phyloP scores from a whole-genome alignment of 2,329 filamentous ascomycete species.

The Aspergillus viridinutans region DNA sequence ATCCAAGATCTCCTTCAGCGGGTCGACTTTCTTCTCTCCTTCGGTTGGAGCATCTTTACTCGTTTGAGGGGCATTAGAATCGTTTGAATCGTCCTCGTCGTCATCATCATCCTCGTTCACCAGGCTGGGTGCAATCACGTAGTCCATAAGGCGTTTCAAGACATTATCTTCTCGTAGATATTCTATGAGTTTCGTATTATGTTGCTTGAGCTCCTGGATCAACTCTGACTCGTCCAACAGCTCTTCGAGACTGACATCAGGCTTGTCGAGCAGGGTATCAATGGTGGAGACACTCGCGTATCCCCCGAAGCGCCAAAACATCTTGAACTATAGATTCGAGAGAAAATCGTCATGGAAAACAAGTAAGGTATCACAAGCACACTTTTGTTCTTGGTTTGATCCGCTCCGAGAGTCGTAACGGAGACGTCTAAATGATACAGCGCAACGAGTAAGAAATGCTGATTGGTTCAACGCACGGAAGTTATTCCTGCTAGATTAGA shows the following conservation, averaged over 20 bases:
- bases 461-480: neutral
- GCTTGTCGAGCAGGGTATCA: constrained; percentile 93
- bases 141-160: constrained; percentile 79
- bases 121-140: constrained; percentile 73
- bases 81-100: constrained; percentile 50
- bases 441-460: neutral
- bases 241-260: constrained; percentile 90
- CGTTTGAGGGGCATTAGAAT: constrained; percentile 31
- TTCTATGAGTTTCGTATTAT: constrained; percentile 96
- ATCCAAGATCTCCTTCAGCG: constrained; percentile 31
- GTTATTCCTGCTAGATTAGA: constrained; percentile 6
- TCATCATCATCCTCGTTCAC: constrained; percentile 51
- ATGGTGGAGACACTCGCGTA: constrained; percentile 97
- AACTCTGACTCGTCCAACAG: constrained; percentile 93
- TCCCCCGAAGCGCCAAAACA: constrained; percentile 99
- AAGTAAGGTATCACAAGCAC: constrained; percentile 14
- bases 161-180: constrained; percentile 85
- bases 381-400: constrained; percentile 16
- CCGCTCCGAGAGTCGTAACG: constrained; percentile 25
- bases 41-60: constrained; percentile 26
- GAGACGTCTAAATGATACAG: constrained; percentile 26
- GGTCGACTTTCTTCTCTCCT: constrained; percentile 37
- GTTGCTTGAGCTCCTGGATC: constrained; percentile 95
- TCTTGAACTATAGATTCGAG: constrained; percentile 54
- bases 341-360: constrained; percentile 35